Base-by-base conservation (phyloP, 2,329 filamentous ascomycete species). In the Colletotrichum truncatum region DNA sequence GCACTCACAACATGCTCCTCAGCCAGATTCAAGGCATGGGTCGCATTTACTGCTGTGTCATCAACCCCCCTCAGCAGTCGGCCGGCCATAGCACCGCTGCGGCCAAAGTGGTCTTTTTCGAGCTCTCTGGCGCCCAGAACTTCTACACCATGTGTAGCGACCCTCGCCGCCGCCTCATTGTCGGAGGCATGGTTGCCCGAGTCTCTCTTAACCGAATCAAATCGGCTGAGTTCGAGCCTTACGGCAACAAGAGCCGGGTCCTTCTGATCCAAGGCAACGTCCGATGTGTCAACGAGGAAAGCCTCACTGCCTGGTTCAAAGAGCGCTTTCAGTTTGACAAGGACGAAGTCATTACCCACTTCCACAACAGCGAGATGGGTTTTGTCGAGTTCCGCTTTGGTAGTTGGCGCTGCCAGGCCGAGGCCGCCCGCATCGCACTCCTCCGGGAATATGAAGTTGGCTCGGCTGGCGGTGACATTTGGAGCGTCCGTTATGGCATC, bases 401-500 rank as follows among this genome's bases (percentile, higher is more conserved):
- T 0, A 86, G 84, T 59, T 88, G 80, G 63, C 80, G 85, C 1
- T 85, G 82, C 73, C 86, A 88, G 77, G 78, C 85, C 0, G 80
- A 86, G 74, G 79, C 82, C 54, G 84, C 81, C 3, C 73, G 74
- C 34, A 73, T 75, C 71, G 71, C 75, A 1, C 21, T 68, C 12
- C 21, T 51, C 32, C 39, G 45, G 5, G 58, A 57, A 23, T 53
- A 43, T 6, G 34, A 38, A 3, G 25, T 36, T 8, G 67, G 64
- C 11, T 38, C 51, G 1, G 41, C 49, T 9, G 64, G 57, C 4
- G 69, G 67, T 14, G 62, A 45, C 1, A 45, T 67, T 10, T 74
- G 72, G 72, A 63, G 73, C 48, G 34, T 65, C 4, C 66, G 43
- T 10, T 68, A 41, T 30, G 60, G 54, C 8, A 11, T 16, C 16